phyloP scores from a whole-genome alignment of 805 yeast genomes.

The Starmerella sirachaensis region DNA sequence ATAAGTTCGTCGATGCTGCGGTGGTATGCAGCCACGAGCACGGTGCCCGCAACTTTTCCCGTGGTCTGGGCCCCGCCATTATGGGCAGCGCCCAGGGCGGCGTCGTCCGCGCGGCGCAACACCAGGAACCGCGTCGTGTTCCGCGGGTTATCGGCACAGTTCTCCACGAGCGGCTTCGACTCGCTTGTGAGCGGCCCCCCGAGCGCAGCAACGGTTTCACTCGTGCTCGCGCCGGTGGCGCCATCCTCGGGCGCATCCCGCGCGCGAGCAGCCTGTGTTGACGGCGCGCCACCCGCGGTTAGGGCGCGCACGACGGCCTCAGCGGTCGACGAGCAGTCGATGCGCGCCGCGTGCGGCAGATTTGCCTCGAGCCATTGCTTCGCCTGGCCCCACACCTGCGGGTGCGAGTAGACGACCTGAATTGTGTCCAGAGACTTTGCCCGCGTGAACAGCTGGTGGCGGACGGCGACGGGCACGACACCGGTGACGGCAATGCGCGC shows the following conservation, averaged over 20 bases:
- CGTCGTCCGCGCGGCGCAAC: slow-evolving; percentile 25
- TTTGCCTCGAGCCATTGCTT: slow-evolving; percentile 39
- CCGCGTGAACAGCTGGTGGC: slow-evolving; percentile 56
- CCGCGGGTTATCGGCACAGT: slow-evolving; percentile 58
- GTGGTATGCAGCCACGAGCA: neutral
- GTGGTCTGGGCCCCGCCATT: too few relatives aligned
- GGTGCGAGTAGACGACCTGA: slow-evolving; percentile 68
- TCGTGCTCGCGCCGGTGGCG: slow-evolving; percentile 58
- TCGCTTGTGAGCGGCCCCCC: slow-evolving; percentile 53
- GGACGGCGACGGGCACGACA: slow-evolving; percentile 72
- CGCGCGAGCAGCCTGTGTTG: neutral
- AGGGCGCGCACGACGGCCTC: slow-evolving; percentile 63
- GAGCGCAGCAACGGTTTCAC: too few relatives aligned
- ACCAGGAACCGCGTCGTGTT: slow-evolving; percentile 82
- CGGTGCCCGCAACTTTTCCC: too few relatives aligned
- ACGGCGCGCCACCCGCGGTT: slow-evolving; percentile 1
- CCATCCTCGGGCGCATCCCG: slow-evolving; percentile 24
- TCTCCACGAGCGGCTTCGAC: slow-evolving; percentile 41
- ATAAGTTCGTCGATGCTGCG: neutral
- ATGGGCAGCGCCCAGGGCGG: neutral
- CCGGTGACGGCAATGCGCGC: slow-evolving; percentile 45
- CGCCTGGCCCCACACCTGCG: slow-evolving; percentile 97
- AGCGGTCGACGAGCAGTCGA: slow-evolving; percentile 72
- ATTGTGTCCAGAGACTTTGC: slow-evolving; percentile 34
- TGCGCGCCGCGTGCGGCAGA: slow-evolving; percentile 32